Conservation (phyloP, 75 land plant species). For the Cupressus sempervirens region DNA sequence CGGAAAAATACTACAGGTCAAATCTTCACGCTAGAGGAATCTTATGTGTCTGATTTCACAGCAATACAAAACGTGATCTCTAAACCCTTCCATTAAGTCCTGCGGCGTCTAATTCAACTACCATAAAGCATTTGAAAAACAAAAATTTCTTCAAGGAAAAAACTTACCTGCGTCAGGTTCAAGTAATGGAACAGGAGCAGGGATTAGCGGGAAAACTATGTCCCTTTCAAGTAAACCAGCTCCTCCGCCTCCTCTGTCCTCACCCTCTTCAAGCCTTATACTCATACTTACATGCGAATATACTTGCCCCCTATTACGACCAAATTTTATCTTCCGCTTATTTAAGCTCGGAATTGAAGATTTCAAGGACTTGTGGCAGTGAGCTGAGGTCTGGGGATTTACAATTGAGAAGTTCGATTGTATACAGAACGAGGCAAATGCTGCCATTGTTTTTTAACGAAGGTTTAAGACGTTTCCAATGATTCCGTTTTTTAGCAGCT, state of each 20-base stretch:
- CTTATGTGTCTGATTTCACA: not conserved
- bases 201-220: constrained; percentile 26
- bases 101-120: not conserved
- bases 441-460: not conserved
- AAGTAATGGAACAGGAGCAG: constrained; percentile 10
- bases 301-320: not conserved
- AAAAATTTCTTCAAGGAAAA: not conserved
- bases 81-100: not conserved
- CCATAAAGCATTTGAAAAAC: not conserved
- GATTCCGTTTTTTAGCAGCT: no score
- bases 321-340: not conserved
- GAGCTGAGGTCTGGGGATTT: not conserved
- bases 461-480: no score
- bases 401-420: not conserved
- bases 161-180: constrained; percentile 26
- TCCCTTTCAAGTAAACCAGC: constrained; percentile 29
- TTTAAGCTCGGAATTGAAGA: not conserved
- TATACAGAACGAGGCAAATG: not conserved
- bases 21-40: no score
- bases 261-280: not conserved
- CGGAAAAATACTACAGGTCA: no score
- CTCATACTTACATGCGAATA: not conserved
- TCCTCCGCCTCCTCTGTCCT: constrained; percentile 12
- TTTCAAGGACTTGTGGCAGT: not conserved
- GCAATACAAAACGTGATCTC: not conserved